phyloP scores from a whole-genome alignment of 345 rosid species.

The Eucalyptus fibrosa region DNA sequence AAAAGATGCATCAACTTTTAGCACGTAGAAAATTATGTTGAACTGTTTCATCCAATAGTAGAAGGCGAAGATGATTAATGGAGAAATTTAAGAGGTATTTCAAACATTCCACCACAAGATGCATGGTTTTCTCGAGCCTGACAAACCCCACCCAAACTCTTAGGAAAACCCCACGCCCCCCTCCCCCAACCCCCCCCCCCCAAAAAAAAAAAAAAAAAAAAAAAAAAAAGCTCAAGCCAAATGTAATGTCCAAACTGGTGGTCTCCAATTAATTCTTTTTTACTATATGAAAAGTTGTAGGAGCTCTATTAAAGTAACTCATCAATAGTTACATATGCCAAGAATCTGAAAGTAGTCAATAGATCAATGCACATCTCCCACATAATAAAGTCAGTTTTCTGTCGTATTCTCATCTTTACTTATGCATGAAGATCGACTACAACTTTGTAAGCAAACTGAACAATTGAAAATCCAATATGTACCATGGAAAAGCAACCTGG shows the following conservation, averaged over 20 bases:
- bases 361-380: not conserved
- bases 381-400: not conserved
- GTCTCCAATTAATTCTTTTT: not conserved
- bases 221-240: not conserved
- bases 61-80: not conserved
- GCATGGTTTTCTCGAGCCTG: not conserved
- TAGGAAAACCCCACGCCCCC: too few relatives aligned
- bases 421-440: not conserved
- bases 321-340: not conserved
- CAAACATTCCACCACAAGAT: not conserved
- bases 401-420: not conserved
- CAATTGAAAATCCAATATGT: not conserved
- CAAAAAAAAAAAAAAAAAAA: not conserved
- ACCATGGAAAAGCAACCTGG: not conserved
- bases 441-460: not conserved
- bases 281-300: not conserved
- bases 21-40: not conserved
- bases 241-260: not conserved
- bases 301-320: not conserved
- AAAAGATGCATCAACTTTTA: not conserved
- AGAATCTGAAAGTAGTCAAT: not conserved
- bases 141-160: not conserved
- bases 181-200: rapidly evolving
- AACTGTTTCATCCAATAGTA: not conserved
- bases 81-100: not conserved